phyloP scores from a whole-genome alignment of 148 eudicot genomes.

The Cornus controversa region DNA sequence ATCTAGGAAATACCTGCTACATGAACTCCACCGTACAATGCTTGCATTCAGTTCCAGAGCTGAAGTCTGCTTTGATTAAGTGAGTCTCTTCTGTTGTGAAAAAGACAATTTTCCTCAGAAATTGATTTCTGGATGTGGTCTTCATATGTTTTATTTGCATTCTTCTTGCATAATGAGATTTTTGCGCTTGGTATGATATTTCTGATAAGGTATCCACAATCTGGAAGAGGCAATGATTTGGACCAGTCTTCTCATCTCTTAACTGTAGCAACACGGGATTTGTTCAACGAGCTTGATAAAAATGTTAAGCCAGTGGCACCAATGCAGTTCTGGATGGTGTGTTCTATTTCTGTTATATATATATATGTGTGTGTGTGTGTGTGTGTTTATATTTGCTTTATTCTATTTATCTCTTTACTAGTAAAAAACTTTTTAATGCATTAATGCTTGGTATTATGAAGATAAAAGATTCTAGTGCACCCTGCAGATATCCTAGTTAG shows the following conservation, averaged over 20 bases:
- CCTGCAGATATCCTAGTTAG: not conserved
- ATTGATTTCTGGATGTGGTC: not conserved
- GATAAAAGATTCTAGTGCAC: not conserved
- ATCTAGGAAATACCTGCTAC: constrained; percentile 96
- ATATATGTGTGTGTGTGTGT: too few species aligned
- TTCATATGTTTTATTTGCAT: not conserved
- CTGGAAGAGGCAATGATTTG: constrained; percentile 70
- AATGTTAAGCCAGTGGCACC: constrained; percentile 94
- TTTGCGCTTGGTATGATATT: constrained; percentile 2
- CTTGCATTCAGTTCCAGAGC: constrained; percentile 92
- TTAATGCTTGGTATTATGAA: not conserved
- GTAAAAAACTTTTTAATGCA: too few species aligned
- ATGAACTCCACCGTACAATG: constrained; percentile 98
- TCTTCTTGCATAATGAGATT: constrained; percentile 8
- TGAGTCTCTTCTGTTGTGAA: constrained; percentile 26
- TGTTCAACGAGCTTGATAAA: constrained; percentile 87
- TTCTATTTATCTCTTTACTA: not conserved
- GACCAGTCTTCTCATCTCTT: constrained; percentile 87
- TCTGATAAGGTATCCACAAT: constrained; percentile 64
- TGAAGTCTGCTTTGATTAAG: constrained; percentile 83
- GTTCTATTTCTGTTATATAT: constrained; percentile 4
- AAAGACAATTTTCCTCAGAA: not conserved
- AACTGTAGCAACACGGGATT: constrained; percentile 88
- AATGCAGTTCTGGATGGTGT: constrained; percentile 91
- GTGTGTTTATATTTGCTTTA: not conserved